A percentile compares a stretch with the other conserved stretches of the same genome.
Conservation (phyloP, 768 basidiomycete genomes). For the Suillus occidentalis region DNA sequence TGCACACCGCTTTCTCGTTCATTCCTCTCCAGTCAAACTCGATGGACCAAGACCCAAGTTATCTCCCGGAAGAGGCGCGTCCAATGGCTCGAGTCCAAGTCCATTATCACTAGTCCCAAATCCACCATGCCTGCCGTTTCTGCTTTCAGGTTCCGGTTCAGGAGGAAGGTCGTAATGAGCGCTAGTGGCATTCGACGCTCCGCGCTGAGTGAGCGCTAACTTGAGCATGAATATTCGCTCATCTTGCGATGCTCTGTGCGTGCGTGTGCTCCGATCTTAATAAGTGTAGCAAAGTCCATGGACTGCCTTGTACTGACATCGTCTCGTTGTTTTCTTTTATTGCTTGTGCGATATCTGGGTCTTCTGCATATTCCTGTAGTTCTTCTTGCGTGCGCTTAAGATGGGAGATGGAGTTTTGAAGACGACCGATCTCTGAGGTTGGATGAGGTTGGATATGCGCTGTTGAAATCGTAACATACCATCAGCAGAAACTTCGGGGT, state of each 20-base stretch:
- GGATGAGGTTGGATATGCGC: slow-evolving; percentile 4
- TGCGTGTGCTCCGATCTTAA: slow-evolving; percentile 12
- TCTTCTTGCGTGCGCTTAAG: slow-evolving; percentile 61
- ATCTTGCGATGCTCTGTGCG: slow-evolving; percentile 68
- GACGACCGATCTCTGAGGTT: slow-evolving; percentile 66
- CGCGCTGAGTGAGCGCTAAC: slow-evolving; percentile 64
- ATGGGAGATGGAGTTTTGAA: slow-evolving; percentile 68
- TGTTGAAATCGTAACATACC: slow-evolving; percentile 40
- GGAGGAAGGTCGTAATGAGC: slow-evolving; percentile 1
- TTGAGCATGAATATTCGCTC: slow-evolving; percentile 72
- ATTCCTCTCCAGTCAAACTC: not conserved
- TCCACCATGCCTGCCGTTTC: slow-evolving; percentile 2
- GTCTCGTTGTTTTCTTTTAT: slow-evolving; percentile 70
- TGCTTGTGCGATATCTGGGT: slow-evolving; percentile 59
- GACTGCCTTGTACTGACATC: slow-evolving; percentile 41
- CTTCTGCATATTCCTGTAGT: slow-evolving; percentile 49
- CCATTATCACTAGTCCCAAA: slow-evolving; percentile 2
- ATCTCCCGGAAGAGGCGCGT: not conserved
- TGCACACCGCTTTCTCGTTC: not conserved
- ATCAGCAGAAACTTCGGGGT: slow-evolving; percentile 67
- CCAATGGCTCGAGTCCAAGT: not conserved
- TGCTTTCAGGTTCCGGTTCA: not conserved
- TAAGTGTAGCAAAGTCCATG: slow-evolving; percentile 8
- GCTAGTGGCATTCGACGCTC: slow-evolving; percentile 20
- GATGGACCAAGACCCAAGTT: not conserved